A percentile compares a stretch with the other conserved stretches of the same genome.
phyloP scores from a whole-genome alignment of 768 basidiomycete genomes.

The Boletus rubescentipes region DNA sequence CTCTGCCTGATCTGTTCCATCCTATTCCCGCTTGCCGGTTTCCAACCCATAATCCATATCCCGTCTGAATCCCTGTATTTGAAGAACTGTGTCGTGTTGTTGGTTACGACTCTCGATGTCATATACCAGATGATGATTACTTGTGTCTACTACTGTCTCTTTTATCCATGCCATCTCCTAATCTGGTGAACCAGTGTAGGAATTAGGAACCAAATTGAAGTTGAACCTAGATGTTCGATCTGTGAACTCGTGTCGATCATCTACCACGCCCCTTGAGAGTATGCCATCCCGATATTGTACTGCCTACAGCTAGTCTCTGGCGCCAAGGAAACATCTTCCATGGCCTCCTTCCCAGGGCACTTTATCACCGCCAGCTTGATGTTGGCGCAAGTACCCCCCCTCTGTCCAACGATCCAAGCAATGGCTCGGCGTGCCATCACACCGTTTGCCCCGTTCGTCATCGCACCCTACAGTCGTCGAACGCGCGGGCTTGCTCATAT shows the following conservation, averaged over 20 bases:
- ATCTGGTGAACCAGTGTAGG: neutral
- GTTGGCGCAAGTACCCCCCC: too few relatives aligned
- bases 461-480: too few relatives aligned
- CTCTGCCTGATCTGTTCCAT: neutral
- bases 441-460: too few relatives aligned
- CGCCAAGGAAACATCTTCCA: neutral
- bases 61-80: conserved; percentile 1
- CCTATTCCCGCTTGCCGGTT: neutral
- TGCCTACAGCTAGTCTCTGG: neutral
- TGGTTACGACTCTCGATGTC: neutral
- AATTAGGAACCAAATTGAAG: neutral
- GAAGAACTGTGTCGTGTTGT: neutral
- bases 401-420: neutral
- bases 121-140: conserved; percentile 1
- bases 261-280: too few relatives aligned
- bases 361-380: neutral
- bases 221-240: neutral
- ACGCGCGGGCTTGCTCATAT: too few relatives aligned
- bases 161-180: too few relatives aligned
- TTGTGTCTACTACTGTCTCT: neutral
- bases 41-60: neutral
- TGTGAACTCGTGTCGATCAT: neutral
- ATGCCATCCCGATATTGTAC: neutral
- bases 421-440: neutral
- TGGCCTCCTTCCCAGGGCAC: neutral